Conservation (phyloP, 768 basidiomycete species). For the Pleurotus eryngii region DNA sequence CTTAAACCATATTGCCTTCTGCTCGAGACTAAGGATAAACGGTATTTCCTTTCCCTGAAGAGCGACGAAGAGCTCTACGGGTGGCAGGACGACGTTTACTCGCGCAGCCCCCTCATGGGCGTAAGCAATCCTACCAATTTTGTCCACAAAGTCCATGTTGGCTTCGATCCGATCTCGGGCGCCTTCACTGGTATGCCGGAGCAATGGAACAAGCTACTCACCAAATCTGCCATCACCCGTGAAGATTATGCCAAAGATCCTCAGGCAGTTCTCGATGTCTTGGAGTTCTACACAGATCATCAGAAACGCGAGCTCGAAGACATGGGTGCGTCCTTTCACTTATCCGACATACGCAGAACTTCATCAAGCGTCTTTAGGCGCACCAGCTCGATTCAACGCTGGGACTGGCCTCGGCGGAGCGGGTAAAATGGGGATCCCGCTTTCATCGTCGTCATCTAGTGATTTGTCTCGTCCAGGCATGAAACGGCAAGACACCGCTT, state of each 20-base stretch:
- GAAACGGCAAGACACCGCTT: constrained; percentile 40
- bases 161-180: constrained; percentile 90
- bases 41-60: constrained; percentile 79
- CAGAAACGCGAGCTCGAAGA: constrained; percentile 91
- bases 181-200: constrained; percentile 97
- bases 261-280: constrained; percentile 94
- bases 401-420: constrained; percentile 89
- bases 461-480: constrained; percentile 21
- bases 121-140: constrained; percentile 96
- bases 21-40: constrained; percentile 81
- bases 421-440: constrained; percentile 37
- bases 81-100: constrained; percentile 98
- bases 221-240: constrained; percentile 94
- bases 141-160: constrained; percentile 97
- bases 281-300: constrained; percentile 98
- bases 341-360: constrained; percentile 17
- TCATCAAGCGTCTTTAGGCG: constrained; percentile 26
- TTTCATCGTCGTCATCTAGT: constrained; percentile 16
- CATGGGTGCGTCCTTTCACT: constrained; percentile 26
- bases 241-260: constrained; percentile 98
- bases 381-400: constrained; percentile 82
- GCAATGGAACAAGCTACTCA: constrained; percentile 96
- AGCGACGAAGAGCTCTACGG: constrained; percentile 96
- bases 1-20: constrained; percentile 92
- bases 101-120: constrained; percentile 87